Percentiles rank a stretch among this genome's conserved stretches.
Conservation (phyloP, 306 rosid species). For the Cucurbita moschata region DNA sequence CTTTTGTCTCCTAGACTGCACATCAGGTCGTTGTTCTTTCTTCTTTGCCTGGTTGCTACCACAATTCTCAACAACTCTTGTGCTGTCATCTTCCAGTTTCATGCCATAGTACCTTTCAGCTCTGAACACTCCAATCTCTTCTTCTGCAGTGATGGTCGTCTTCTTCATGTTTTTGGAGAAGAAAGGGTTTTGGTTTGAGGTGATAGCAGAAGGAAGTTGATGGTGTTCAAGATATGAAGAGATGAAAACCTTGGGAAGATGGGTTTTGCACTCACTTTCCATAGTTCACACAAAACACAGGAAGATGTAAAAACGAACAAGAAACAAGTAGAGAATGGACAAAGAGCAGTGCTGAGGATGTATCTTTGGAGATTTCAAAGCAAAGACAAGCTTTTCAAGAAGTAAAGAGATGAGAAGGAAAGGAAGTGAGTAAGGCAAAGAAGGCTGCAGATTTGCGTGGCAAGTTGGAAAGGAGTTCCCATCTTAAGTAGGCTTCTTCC, state of each 20-base stretch:
- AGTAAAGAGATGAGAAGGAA: neutral
- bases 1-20: slow-evolving; percentile 4
- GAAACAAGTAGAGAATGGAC: slow-evolving; percentile 5
- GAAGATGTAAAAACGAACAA: neutral
- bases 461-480: neutral
- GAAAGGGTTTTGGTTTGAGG: slow-evolving; percentile 11
- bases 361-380: neutral
- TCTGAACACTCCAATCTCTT: slow-evolving; percentile 31
- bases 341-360: neutral
- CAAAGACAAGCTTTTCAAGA: neutral
- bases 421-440: neutral
- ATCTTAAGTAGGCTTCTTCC: slow-evolving; percentile 11
- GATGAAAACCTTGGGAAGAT: neutral
- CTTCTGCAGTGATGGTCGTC: slow-evolving; percentile 1
- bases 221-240: slow-evolving; percentile 4
- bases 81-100: slow-evolving; percentile 9
- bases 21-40: slow-evolving; percentile 5
- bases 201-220: slow-evolving; percentile 13
- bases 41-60: neutral
- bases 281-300: neutral
- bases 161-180: neutral
- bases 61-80: neutral
- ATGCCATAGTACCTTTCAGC: slow-evolving; percentile 36
- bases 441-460: neutral
- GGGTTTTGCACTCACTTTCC: neutral